phyloP scores from a whole-genome alignment of 1,284 basidiomycete species.

The Boletus hoseneyae region DNA sequence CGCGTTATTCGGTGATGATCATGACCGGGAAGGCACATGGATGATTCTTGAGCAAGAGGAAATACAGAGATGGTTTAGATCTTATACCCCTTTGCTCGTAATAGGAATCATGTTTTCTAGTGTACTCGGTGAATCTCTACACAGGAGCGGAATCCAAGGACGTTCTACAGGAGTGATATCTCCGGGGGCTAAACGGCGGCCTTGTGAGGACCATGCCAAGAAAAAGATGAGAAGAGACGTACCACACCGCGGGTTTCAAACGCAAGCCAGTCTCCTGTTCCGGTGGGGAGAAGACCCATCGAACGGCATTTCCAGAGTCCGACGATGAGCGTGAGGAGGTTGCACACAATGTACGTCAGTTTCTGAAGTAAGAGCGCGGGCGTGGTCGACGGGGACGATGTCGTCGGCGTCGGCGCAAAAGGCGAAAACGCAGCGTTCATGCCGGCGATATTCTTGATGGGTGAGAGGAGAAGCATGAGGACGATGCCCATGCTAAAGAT shows the following conservation, averaged over 20 bases:
- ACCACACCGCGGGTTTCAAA: conserved; percentile 80
- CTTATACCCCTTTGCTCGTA: conserved; percentile 19
- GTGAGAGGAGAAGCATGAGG: conserved; percentile 81
- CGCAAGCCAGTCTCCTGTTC: conserved; percentile 88
- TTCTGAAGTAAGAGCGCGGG: conserved; percentile 63
- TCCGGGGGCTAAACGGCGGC: conserved; percentile 23
- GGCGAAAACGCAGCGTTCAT: conserved; percentile 73
- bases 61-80: conserved; percentile 19
- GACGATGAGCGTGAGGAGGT: conserved; percentile 69
- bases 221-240: conserved; percentile 28
- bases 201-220: background rate
- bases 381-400: conserved; percentile 30
- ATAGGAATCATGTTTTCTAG: conserved; percentile 21
- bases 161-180: conserved; percentile 26
- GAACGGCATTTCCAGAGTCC: conserved; percentile 88
- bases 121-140: conserved; percentile 11
- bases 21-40: conserved; percentile 13
- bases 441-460: conserved; percentile 73
- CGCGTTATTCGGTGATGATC: conserved; percentile 7
- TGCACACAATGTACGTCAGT: conserved; percentile 64
- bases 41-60: conserved; percentile 20
- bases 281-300: conserved; percentile 86
- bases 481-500: conserved; percentile 94
- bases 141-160: background rate
- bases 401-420: conserved; percentile 50